These are phyloP conservation scores for Diplocarpon mali DNA, from an alignment of 2,329 filamentous ascomycete species.

Conservation along the genomic window DNA sequence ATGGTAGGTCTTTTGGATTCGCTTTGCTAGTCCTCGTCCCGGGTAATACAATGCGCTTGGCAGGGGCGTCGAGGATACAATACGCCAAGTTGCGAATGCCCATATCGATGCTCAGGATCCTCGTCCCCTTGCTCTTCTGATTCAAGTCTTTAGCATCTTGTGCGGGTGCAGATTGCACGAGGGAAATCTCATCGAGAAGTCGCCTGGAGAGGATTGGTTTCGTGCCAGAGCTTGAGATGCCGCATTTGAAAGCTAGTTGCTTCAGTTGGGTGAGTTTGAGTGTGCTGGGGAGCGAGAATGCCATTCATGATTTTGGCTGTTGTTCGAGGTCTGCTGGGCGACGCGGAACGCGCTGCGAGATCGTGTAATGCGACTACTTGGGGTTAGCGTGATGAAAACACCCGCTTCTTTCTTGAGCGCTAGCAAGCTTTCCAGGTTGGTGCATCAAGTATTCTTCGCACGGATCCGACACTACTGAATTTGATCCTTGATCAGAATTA, in stretches of 20 bases:
- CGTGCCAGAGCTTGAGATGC: slow-evolving; percentile 45
- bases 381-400: too few relatives aligned
- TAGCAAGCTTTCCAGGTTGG: too few relatives aligned
- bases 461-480: too few relatives aligned
- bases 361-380: too few relatives aligned
- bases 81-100: slow-evolving; percentile 73
- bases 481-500: too few relatives aligned
- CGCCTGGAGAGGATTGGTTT: slow-evolving; percentile 44
- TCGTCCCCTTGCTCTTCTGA: slow-evolving; percentile 9
- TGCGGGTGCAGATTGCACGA: neutral
- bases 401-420: too few relatives aligned
- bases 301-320: slow-evolving; percentile 15
- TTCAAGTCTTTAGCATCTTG: neutral
- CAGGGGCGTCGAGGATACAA: slow-evolving; percentile 41
- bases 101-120: slow-evolving; percentile 72
- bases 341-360: too few relatives aligned
- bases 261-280: slow-evolving; percentile 45
- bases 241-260: slow-evolving; percentile 48
- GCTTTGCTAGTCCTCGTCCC: neutral
- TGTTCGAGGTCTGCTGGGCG: too few relatives aligned
- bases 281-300: slow-evolving; percentile 20
- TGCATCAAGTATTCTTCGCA: too few relatives aligned
- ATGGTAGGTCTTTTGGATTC: slow-evolving; percentile 1
- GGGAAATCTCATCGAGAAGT: slow-evolving; percentile 32
- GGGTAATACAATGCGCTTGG: neutral